Conservation (phyloP, 192 early-diverging fungal species). For the Coemansia erecta region DNA sequence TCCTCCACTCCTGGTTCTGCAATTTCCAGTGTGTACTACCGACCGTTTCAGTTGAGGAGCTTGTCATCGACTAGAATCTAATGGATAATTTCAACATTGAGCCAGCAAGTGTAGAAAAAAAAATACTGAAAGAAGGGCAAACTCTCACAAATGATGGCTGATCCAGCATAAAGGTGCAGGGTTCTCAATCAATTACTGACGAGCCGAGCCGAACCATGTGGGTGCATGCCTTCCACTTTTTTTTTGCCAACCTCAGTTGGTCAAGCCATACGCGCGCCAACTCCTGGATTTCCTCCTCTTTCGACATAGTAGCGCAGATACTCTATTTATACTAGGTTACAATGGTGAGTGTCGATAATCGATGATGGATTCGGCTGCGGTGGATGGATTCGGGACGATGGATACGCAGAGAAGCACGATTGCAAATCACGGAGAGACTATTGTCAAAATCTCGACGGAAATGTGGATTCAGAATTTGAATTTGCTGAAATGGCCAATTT, state of each 20-base stretch:
- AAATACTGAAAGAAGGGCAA: too few species aligned
- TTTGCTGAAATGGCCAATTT: neutral
- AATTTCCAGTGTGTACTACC: conserved; percentile 30
- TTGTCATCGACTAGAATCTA: neutral
- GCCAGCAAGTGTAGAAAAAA: too few species aligned
- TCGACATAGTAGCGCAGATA: conserved; percentile 14
- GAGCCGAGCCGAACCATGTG: neutral
- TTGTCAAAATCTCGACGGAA: neutral
- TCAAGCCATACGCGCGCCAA: conserved; percentile 4
- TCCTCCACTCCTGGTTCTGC: conserved; percentile 36
- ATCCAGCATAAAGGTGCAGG: too few species aligned
- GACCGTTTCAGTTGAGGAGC: neutral
- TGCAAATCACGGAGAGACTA: neutral
- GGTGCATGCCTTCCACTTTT: neutral
- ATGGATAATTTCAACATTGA: neutral
- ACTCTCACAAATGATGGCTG: too few species aligned
- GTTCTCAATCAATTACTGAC: neutral
- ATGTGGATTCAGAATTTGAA: conserved; percentile 6
- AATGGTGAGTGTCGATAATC: conserved; percentile 11
- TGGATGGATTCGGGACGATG: conserved; percentile 8
- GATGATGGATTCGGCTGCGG: conserved; percentile 4
- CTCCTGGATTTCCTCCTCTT: conserved; percentile 9
- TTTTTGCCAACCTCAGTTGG: conserved; percentile 2
- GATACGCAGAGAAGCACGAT: conserved; percentile 2
- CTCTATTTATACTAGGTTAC: conserved; percentile 6